These are phyloP conservation scores for Ceraceosorus guamensis DNA, from an alignment of 1,284 basidiomycete species.

Conservation along the genomic window DNA sequence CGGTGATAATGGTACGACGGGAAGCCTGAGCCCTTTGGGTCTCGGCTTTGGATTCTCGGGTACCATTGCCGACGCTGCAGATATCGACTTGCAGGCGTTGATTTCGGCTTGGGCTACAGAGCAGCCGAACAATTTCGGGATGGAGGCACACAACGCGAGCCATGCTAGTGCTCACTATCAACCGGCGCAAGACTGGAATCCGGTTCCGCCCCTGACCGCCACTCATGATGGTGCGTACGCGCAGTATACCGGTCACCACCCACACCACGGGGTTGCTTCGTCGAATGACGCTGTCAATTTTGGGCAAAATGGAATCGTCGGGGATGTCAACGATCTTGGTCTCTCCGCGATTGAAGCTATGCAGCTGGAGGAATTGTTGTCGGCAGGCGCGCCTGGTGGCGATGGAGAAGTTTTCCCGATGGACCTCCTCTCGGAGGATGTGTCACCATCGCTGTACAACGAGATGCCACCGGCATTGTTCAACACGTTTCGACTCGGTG, in stretches of 20 bases:
- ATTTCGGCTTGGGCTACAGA: slow-evolving; percentile 7
- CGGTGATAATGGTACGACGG: slow-evolving; percentile 16
- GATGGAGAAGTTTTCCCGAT: neutral
- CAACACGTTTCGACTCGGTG: too few species aligned
- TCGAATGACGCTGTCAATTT: too few species aligned
- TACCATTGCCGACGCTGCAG: slow-evolving; percentile 1
- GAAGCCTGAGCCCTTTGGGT: neutral
- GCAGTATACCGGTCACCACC: neutral
- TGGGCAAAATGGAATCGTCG: neutral
- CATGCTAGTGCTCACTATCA: neutral
- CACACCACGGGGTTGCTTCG: too few species aligned
- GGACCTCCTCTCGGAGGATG: slow-evolving; percentile 3
- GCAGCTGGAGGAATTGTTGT: neutral
- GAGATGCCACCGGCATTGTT: slow-evolving; percentile 22
- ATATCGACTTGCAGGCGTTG: slow-evolving; percentile 6
- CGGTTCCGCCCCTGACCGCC: neutral
- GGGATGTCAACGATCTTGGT: neutral
- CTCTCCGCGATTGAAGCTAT: too few species aligned
- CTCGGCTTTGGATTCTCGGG: slow-evolving; percentile 8
- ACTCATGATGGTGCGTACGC: neutral
- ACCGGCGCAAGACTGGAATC: neutral
- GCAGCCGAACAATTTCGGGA: neutral
- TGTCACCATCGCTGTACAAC: too few species aligned
- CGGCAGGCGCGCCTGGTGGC: too few species aligned
- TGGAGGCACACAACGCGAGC: neutral